Base-by-base conservation (phyloP, 331 rosid species). In the Telfairia occidentalis region DNA sequence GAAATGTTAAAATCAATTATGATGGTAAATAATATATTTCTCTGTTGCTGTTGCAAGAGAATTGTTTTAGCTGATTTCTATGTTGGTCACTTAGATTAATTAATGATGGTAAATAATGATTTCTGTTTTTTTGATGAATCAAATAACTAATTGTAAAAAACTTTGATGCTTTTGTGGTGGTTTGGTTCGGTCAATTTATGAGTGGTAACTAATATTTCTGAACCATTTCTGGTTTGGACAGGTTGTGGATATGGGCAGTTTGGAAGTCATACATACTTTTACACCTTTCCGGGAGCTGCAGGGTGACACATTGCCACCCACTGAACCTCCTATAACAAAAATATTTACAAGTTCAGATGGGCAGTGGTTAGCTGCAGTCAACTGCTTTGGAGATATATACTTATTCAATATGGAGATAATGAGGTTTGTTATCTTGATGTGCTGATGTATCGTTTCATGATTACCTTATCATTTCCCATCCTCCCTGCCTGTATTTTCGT, bases 301-400 rank as follows among this genome's bases (percentile, higher is more conserved):
- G 65, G 89, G 90, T 81, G 89, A 84, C 58, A 82, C 74, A 59
- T 82, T 83, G 71, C 90, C 90, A 13, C 90, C 97, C 1, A 55
- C 80, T 2, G 96, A 95, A 80, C 97, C 99, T 73, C 99, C 99
- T 49, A 95, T 95, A 70, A 95, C 99, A 48, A 92, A 82, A 86
- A 78, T 92, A 87, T 90, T 90, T 78, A 82, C 96, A 21, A 95
- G 97, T 82, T 88, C 93, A 61, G 99, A 95, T 78, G 90, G 93
- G 59, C 99, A 92, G 83, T 95, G 99, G 99, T 74, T 95, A 85
- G 96, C 97, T 8, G 96, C 99, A 16, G 87, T 92, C 78, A 95
- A 95, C 85, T 92, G 97, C 84, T 89, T 92, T 84, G 99, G 99
- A 72, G 99, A 95, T 84, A 73, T 92, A 65, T 95, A 92, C 73